phyloP scores from a whole-genome alignment of 2,329 filamentous ascomycete genomes.

The Thermochaetoides dissita region DNA sequence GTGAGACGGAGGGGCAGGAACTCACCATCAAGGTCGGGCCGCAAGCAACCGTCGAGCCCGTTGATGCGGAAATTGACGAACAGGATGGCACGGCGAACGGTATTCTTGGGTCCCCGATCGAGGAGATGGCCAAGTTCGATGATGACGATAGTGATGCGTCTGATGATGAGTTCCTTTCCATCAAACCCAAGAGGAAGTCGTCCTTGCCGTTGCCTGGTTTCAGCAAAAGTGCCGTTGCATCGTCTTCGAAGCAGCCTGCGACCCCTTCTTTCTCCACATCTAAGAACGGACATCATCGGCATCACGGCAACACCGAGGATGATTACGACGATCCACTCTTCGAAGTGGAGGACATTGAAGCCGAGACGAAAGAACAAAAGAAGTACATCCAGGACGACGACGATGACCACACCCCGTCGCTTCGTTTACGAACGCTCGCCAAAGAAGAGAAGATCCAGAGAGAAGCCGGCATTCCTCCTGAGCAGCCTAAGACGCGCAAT shows the following conservation, averaged over 20 bases:
- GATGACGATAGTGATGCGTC: slow-evolving; percentile 8
- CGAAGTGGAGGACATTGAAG: slow-evolving; percentile 10
- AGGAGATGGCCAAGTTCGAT: slow-evolving; percentile 9
- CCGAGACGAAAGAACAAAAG: not conserved
- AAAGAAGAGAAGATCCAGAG: not conserved
- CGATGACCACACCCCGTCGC: slow-evolving; percentile 5
- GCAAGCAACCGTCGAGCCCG: slow-evolving; percentile 3
- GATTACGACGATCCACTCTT: slow-evolving; percentile 13
- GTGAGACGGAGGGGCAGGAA: not conserved
- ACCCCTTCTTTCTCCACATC: not conserved
- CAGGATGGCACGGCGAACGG: not conserved
- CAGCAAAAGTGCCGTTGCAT: no score
- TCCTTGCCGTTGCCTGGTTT: no score
- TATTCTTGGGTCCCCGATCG: slow-evolving; percentile 7
- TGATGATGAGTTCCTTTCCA: slow-evolving; percentile 17
- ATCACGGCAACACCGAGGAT: not conserved
- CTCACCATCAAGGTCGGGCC: slow-evolving; percentile 5
- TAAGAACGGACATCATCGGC: not conserved
- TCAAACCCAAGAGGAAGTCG: slow-evolving; percentile 11
- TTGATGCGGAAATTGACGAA: not conserved
- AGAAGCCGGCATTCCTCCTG: no score
- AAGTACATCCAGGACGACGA: slow-evolving; percentile 12
- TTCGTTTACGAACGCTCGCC: slow-evolving; percentile 1
- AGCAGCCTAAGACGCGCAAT: not conserved
- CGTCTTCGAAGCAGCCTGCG: no score